Percentiles rank a stretch among this genome's conserved stretches.
Conservation (phyloP, 176 grass and related monocot species). For the Tillandsia leiboldiana region DNA sequence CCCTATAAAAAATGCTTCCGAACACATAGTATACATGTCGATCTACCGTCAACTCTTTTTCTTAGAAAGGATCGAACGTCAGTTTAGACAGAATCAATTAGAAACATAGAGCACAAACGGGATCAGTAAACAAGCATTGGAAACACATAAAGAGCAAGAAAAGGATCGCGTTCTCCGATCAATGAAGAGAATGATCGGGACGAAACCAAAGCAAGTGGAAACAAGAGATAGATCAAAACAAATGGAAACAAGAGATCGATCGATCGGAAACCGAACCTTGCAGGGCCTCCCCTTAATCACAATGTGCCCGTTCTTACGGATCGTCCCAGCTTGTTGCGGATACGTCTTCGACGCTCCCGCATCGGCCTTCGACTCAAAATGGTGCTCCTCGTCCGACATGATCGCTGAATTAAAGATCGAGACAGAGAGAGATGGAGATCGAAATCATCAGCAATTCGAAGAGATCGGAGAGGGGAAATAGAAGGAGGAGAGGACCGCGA, state of each 20-base stretch:
- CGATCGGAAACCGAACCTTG: neutral
- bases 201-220: neutral
- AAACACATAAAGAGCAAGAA: no score
- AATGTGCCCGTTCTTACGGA: neutral
- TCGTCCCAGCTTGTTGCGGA: neutral
- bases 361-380: neutral
- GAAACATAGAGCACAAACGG: no score
- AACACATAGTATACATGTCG: no score
- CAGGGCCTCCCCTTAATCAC: constrained; percentile 3
- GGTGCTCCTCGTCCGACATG: constrained; percentile 7
- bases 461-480: neutral
- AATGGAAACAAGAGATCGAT: neutral
- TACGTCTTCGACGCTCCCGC: neutral
- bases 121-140: no score
- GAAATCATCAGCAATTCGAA: neutral
- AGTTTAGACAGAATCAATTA: no score
- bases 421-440: neutral
- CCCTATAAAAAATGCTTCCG: no score
- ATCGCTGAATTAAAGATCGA: neutral
- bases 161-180: no score
- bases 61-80: no score
- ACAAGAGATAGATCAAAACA: neutral
- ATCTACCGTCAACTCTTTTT: no score
- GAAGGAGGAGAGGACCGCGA: neutral
- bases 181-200: neutral